Conservation (phyloP, 306 rosid species). For the Pyrus bretschneideri region DNA sequence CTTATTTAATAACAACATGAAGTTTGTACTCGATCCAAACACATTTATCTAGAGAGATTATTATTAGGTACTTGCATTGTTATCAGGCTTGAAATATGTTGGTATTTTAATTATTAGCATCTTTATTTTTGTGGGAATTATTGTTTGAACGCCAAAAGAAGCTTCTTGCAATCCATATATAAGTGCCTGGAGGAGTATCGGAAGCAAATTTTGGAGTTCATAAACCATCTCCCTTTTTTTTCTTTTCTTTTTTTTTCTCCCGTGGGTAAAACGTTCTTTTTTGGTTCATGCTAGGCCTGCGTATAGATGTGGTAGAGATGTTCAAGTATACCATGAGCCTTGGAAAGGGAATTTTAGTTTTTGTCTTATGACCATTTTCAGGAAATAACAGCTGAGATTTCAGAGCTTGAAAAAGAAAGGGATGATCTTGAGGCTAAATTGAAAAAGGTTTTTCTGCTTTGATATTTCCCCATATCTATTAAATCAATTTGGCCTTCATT, state of each 20-base stretch:
- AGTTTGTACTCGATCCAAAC: background rate
- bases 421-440: constrained; percentile 86
- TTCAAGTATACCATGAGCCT: background rate
- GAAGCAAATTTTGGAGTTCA: background rate
- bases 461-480: background rate
- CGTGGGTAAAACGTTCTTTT: background rate
- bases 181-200: background rate
- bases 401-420: constrained; percentile 72
- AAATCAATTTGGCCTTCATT: background rate
- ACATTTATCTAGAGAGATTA: background rate
- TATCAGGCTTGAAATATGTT: background rate
- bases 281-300: background rate
- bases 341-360: constrained; percentile 11
- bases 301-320: background rate
- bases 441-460: constrained; percentile 51
- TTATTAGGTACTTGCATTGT: background rate
- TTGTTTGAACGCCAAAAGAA: background rate
- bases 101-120: background rate
- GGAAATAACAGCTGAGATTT: constrained; percentile 69
- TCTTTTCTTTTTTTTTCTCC: background rate
- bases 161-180: background rate
- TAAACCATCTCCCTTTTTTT: background rate
- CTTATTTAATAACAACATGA: background rate
- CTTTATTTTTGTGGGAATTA: background rate
- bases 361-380: constrained; percentile 33